phyloP scores from a whole-genome alignment of 2,329 filamentous ascomycete genomes.

The Rosellinia necatrix region DNA sequence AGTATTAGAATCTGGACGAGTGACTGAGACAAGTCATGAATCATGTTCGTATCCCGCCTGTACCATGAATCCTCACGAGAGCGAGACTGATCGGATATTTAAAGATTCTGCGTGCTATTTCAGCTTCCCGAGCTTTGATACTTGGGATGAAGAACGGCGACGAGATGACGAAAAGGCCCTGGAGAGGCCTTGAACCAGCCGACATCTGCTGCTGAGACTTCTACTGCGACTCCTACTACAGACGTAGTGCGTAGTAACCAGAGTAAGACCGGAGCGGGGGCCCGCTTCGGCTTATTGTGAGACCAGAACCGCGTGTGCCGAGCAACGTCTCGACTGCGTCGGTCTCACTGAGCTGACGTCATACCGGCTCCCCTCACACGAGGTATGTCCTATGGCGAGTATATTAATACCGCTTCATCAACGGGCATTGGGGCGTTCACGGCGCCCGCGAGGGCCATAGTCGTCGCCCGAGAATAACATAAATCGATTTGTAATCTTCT shows the following conservation, averaged over 20 bases:
- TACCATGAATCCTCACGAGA: neutral
- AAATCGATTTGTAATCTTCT: slow-evolving; percentile 8
- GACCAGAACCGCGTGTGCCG: neutral
- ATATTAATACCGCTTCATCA: slow-evolving; percentile 15
- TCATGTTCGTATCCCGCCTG: slow-evolving; percentile 31
- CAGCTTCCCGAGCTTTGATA: slow-evolving; percentile 75
- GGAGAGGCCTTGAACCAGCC: slow-evolving; percentile 27
- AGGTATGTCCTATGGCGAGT: slow-evolving; percentile 3
- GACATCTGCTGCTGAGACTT: neutral
- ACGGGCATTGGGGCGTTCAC: slow-evolving; percentile 21
- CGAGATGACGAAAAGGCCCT: slow-evolving; percentile 45
- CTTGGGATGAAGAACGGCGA: slow-evolving; percentile 58
- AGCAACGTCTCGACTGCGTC: slow-evolving; percentile 7
- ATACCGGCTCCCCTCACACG: no score
- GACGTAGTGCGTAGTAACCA: neutral
- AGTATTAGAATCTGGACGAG: slow-evolving; percentile 39
- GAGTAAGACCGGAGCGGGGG: neutral
- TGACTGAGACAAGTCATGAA: slow-evolving; percentile 32
- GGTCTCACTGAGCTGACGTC: slow-evolving; percentile 17
- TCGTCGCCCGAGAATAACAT: slow-evolving; percentile 2
- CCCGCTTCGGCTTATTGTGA: neutral
- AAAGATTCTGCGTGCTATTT: slow-evolving; percentile 62
- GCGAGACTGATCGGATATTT: slow-evolving; percentile 21
- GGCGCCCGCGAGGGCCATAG: slow-evolving; percentile 6
- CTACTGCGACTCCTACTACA: neutral